A percentile compares a stretch with the other conserved stretches of the same genome.
Conservation (phyloP, 2,329 filamentous ascomycete genomes). For the Neonectria punicea region DNA sequence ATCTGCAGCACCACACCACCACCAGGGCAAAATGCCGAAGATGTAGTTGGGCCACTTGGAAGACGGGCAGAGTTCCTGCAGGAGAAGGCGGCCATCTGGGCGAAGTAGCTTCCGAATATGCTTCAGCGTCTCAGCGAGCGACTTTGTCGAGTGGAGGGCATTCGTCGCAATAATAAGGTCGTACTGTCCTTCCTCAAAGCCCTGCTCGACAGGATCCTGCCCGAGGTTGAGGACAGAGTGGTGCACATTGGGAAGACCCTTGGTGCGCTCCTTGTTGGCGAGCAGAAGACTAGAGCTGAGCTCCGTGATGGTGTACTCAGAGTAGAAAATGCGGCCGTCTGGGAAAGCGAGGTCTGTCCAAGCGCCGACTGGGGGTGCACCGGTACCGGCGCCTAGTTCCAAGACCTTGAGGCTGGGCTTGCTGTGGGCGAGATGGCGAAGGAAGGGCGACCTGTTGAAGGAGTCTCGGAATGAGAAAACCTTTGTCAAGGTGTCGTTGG, state of each 20-base stretch:
- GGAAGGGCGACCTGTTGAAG: constrained; percentile 32
- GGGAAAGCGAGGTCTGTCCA: constrained; percentile 37
- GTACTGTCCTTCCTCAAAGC: constrained; percentile 44
- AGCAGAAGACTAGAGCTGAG: constrained; percentile 44
- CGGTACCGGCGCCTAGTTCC: constrained; percentile 55
- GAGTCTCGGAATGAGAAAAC: constrained; percentile 42
- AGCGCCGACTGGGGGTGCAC: constrained; percentile 47
- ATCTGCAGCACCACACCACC: constrained; percentile 48
- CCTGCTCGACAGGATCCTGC: constrained; percentile 44
- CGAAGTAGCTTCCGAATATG: constrained; percentile 47
- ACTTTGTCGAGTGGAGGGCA: constrained; percentile 51
- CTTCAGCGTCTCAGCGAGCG: constrained; percentile 38
- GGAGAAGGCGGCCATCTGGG: too few relatives aligned
- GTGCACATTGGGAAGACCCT: constrained; percentile 26
- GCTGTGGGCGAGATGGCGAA: constrained; percentile 38
- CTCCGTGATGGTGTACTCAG: constrained; percentile 46
- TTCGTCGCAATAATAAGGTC: constrained; percentile 52
- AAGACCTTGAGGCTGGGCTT: constrained; percentile 48
- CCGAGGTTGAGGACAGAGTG: constrained; percentile 36
- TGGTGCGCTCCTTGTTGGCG: constrained; percentile 43
- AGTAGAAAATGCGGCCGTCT: constrained; percentile 34
- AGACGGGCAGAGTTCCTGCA: constrained; percentile 41
- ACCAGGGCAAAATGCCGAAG: constrained; percentile 44
- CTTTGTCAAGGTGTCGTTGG: constrained; percentile 44
- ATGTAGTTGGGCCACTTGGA: constrained; percentile 42